A percentile compares a stretch with the other conserved stretches of the same genome.
Conservation (phyloP, 2,329 filamentous ascomycete species). For the Ceratocystis destructans region DNA sequence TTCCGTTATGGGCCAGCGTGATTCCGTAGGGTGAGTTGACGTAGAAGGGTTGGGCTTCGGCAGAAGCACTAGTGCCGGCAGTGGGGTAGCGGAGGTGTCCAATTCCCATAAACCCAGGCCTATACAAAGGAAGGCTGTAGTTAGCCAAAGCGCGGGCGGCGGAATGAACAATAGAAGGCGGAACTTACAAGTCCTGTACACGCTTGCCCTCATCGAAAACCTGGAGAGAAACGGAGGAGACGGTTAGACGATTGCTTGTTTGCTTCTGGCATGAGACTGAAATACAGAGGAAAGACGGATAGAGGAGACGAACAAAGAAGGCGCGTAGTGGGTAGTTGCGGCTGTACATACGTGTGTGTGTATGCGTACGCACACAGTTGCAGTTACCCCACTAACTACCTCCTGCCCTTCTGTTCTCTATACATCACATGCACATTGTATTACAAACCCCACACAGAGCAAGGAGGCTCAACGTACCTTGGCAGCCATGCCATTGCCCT, state of each 20-base stretch:
- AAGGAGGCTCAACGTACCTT: slow-evolving; percentile 33
- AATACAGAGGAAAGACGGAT: not conserved
- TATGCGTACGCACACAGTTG: too few species aligned
- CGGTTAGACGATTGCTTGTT: not conserved
- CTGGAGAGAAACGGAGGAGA: slow-evolving; percentile 49
- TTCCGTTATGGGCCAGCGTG: slow-evolving; percentile 72
- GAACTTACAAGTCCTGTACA: slow-evolving; percentile 18
- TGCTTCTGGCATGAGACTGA: not conserved
- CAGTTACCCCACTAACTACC: not conserved
- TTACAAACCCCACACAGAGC: not conserved
- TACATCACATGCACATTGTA: not conserved
- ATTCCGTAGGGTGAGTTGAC: slow-evolving; percentile 74
- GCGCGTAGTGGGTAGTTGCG: not conserved
- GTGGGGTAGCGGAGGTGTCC: slow-evolving; percentile 83
- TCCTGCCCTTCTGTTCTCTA: not conserved
- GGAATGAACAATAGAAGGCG: not conserved
- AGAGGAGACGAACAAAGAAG: not conserved
- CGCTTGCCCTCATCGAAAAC: slow-evolving; percentile 72
- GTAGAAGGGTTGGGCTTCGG: slow-evolving; percentile 86
- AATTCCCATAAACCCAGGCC: slow-evolving; percentile 71
- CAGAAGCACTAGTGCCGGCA: slow-evolving; percentile 57
- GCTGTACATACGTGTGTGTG: not conserved
- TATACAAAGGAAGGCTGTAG: slow-evolving; percentile 26
- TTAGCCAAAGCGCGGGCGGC: slow-evolving; percentile 21
- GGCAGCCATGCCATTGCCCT: slow-evolving; percentile 76